Evolutionary conservation across 78 protist genomes (phyloP).

Genomic region (Dictyostelium purpureum): DNA sequence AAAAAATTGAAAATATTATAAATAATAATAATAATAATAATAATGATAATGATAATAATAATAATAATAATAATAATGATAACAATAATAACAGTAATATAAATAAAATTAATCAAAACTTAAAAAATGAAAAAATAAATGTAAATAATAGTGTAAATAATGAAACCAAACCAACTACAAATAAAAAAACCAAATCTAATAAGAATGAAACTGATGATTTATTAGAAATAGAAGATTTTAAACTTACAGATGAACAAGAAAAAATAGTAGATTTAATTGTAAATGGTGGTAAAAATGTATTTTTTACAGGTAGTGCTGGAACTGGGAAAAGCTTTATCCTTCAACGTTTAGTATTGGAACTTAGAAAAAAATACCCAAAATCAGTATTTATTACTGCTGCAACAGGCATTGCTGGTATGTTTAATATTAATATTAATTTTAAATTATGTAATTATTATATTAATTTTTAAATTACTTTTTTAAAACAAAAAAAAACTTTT

Average conservation of each 20-base stretch:
- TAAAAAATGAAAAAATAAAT: not conserved
- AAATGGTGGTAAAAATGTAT: constrained; percentile 75
- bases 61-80: too few species aligned
- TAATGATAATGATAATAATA: too few species aligned
- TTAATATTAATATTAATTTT: not conserved
- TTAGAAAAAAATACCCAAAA: constrained; percentile 39
- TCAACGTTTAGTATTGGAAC: constrained; percentile 28
- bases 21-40: too few species aligned
- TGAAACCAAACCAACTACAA: not conserved
- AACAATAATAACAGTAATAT: not conserved
- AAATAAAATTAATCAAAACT: not conserved
- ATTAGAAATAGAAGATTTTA: not conserved
- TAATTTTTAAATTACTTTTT: too few species aligned
- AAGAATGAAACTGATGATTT: not conserved
- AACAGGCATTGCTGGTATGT: constrained; percentile 71
- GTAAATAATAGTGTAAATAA: not conserved
- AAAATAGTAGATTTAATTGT: constrained; percentile 50
- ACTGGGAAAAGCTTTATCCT: constrained; percentile 89
- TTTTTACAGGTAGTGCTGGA: constrained; percentile 90
- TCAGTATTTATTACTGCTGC: constrained; percentile 79
- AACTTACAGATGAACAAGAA: constrained; percentile 32
- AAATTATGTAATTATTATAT: too few species aligned
- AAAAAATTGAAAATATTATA: not conserved
- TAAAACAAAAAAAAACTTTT: not conserved
- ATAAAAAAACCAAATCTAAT: not conserved